phyloP scores from a whole-genome alignment of 2,329 filamentous ascomycete species.

The Acrodontium crateriforme region DNA sequence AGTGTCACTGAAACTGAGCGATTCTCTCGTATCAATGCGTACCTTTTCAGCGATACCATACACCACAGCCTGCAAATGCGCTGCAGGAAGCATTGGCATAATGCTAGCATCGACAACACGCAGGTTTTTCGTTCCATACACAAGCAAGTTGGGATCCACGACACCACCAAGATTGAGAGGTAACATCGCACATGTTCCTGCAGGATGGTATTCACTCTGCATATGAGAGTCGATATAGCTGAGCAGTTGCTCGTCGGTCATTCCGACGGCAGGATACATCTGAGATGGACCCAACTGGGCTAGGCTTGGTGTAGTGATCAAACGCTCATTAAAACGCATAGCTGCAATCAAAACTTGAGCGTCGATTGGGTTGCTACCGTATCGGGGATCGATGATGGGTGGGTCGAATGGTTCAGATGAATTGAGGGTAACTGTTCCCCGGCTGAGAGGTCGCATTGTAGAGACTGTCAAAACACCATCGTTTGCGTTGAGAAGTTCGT shows the following conservation, averaged over 20 bases:
- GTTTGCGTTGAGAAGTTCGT: slow-evolving; percentile 20
- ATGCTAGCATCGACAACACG: slow-evolving; percentile 34
- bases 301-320: slow-evolving; percentile 14
- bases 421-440: slow-evolving; percentile 28
- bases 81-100: slow-evolving; percentile 30
- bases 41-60: slow-evolving; percentile 29
- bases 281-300: slow-evolving; percentile 11
- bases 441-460: slow-evolving; percentile 31
- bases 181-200: slow-evolving; percentile 39
- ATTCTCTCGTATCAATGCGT: neutral
- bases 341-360: slow-evolving; percentile 14
- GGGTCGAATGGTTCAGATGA: slow-evolving; percentile 25
- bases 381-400: slow-evolving; percentile 30
- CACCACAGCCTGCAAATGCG: slow-evolving; percentile 20
- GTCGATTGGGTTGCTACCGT: slow-evolving; percentile 32
- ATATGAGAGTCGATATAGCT: slow-evolving; percentile 16
- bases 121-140: slow-evolving; percentile 32
- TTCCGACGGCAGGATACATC: slow-evolving; percentile 12
- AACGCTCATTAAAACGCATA: slow-evolving; percentile 16
- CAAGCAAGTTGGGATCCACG: slow-evolving; percentile 30
- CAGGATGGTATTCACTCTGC: slow-evolving; percentile 36
- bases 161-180: slow-evolving; percentile 36
- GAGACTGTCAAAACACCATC: slow-evolving; percentile 18
- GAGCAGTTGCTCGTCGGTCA: slow-evolving; percentile 17
- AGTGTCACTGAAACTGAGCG: neutral